Evolutionary conservation across 371 early-diverging fungal genomes (phyloP), one percentile per base, ranked within the genome.

Genomic region (Conidiobolus incongruus): DNA sequence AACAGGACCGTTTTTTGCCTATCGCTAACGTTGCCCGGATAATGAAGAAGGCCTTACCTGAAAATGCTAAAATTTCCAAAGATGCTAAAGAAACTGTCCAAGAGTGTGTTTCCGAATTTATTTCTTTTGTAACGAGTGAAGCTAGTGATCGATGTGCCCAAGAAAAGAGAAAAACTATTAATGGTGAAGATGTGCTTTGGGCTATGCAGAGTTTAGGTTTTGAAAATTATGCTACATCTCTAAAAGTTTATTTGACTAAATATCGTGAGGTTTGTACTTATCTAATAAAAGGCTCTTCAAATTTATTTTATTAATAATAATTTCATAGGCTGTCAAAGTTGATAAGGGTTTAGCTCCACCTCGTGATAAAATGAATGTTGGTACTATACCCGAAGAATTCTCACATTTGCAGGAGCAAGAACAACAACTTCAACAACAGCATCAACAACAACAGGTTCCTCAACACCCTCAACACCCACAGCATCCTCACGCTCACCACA

Each of bases 101-200:
- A 65, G 96, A 95, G 61, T 94, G 96, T 57, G 98, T 95, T 4
- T 90, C 92, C 16, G 99, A 99, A 65, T 99, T 99, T 57, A 98
- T 99, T 58, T 81, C 91, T 10, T 97, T 99, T 56, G 79, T 99
- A 42, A 97, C 99, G 17, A 92, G 92, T 54, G 97, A 95, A 74
- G 96, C 97, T 8, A 78, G 85, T 60, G 93, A 96, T 53, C 74
- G 91, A 34, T 94, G 95, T 57, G 71, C 72, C 49, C 68, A 81
- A 50, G 99, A 97, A 63, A 92, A 94, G 61, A 68, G 99, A 46
- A 98, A 98, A 56, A 98, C 98, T 0, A 85, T 99, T 54, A 96
- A 88, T 52, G 96, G 98, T n/a, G 99, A 99, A 52, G 99, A 99
- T 63, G 84, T 99, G 29, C 65, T 99, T 38, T 89, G 94, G 82